Evolutionary conservation across 2,329 filamentous ascomycete species (phyloP), one percentile per base, ranked within the genome.

Genomic region (Xylariaceae sp.): DNA sequence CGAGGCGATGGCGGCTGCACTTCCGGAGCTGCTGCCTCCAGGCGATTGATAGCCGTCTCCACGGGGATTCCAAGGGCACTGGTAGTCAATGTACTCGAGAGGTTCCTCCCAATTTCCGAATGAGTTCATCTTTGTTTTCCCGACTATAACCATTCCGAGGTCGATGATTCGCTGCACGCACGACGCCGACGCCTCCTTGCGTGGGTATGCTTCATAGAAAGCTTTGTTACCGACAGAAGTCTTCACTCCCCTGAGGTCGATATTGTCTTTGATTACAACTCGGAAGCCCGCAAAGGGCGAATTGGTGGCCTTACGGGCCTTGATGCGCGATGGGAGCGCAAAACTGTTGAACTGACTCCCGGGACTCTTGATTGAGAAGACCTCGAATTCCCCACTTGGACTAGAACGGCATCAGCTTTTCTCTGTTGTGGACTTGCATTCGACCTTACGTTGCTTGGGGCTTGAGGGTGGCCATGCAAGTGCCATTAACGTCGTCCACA

Each of bases 1-100:
- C 1, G 59, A 57, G 9, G 60, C 57, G 6, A 67, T 34, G 2
- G 61, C 60, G 7, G 59, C 59, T 0, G 47, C 66, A 27, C 62
- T 62, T 6, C 70, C 70, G 16, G 59, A 55, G 3, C 62, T 64
- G 14, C 58, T 63, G 1, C 62, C 61, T 0, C 47, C 52, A 0
- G 63, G 44, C 0, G 43, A 48, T 21, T 66, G 57, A 24, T 60
- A 62, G 2, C 57, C 55, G 40, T 67, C 64, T 0, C 54, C 64
- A 5, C 64, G 41, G 1, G 64, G 59, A 43, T 65, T 67, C 34
- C 51, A 62, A 1, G 64, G 57, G 9, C 41, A 44, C 4, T 55
- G 51, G 38, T 48, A 62, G 37, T 65, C 62, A 3, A 64, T 43
- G 11, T 24, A n/a, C 11, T 41, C 24, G 3, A 9, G 7, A 2